phyloP scores from a whole-genome alignment of 78 protist species.

The Dictyostelium intermedium region DNA sequence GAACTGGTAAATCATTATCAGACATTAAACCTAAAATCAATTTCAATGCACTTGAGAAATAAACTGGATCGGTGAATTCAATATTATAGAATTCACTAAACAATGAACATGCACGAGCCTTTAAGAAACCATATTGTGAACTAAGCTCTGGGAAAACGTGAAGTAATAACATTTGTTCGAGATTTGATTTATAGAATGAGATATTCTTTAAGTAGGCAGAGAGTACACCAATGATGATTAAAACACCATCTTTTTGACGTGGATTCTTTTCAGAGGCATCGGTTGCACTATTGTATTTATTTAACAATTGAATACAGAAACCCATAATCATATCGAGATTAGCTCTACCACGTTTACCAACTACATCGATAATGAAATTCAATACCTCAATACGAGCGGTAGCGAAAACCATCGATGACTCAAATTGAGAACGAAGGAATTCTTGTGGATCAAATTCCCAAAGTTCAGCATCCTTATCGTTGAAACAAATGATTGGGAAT shows the following conservation, averaged over 20 bases:
- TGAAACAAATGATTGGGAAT: conserved; percentile 78
- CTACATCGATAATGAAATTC: conserved; percentile 48
- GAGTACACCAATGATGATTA: conserved; percentile 43
- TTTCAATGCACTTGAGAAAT: conserved; percentile 43
- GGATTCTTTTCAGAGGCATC: conserved; percentile 5
- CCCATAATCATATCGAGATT: conserved; percentile 44
- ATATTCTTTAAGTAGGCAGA: conserved; percentile 2
- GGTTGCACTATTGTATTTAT: neutral
- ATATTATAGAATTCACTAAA: conserved; percentile 51
- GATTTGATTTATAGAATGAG: neutral
- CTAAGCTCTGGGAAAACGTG: conserved; percentile 77
- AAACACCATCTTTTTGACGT: conserved; percentile 37
- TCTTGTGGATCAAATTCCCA: conserved; percentile 87
- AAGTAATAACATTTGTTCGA: conserved; percentile 59
- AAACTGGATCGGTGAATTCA: conserved; percentile 24
- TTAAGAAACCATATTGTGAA: conserved; percentile 46
- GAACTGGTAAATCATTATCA: conserved; percentile 84
- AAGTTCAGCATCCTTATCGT: conserved; percentile 81
- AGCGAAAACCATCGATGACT: conserved; percentile 12
- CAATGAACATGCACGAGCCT: conserved; percentile 48
- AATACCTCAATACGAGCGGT: conserved; percentile 34
- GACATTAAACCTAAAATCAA: conserved; percentile 1
- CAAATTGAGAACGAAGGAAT: conserved; percentile 79
- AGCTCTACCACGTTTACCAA: conserved; percentile 59
- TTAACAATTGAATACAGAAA: conserved; percentile 40